Evolutionary conservation across 208 protist genomes (phyloP), one percentile per base, ranked within the genome.

Genomic region (Leishmania amazonensis): DNA sequence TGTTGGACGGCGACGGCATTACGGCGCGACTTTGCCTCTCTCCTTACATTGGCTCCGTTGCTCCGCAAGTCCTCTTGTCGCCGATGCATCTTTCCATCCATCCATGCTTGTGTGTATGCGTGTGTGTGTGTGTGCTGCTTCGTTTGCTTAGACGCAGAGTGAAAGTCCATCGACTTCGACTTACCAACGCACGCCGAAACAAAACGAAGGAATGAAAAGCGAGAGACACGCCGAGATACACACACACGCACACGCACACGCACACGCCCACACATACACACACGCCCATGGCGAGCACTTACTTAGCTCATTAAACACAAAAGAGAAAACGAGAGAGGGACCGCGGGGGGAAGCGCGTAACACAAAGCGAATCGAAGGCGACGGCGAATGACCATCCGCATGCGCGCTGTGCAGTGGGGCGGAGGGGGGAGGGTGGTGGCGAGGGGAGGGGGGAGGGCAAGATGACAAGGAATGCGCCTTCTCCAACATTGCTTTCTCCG

Each of bases 231-330:
- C 24, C 31, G 31, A 35, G 31, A 35, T 35, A 0, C 19, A 71
- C 7, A 45, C 58, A 24, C 58, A 15, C 35, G 5, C 64, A 42
- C 28, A 38, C 64, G 13, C 64, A 13, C 15, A 70, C 65, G 19
- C 35, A 40, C 65, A 35, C 65, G 15, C 21, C 24, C 38, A 60
- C n/a, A 75, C 31, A 35, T 35, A 35, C 31, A 35, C 31, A 35
- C 31, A 35, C 31, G 64, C 13, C 45, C 8, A 75, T 45, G n/a
- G 53, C n/a, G n/a, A n/a, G 15, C 28, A 68, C 47, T 82, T 75
- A 77, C 60, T 75, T 82, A 71, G 76, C n/a, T 68, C 57, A 70
- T 76, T 82, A 76, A 77, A 71, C 19, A 7, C 0, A 11, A 71
- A 73, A 28, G 19, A 8, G 19, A 64, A 9, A 64, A 64, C 21